Evolutionary conservation across 768 basidiomycete species (phyloP).

Genomic region (Tulasnella sp.): DNA sequence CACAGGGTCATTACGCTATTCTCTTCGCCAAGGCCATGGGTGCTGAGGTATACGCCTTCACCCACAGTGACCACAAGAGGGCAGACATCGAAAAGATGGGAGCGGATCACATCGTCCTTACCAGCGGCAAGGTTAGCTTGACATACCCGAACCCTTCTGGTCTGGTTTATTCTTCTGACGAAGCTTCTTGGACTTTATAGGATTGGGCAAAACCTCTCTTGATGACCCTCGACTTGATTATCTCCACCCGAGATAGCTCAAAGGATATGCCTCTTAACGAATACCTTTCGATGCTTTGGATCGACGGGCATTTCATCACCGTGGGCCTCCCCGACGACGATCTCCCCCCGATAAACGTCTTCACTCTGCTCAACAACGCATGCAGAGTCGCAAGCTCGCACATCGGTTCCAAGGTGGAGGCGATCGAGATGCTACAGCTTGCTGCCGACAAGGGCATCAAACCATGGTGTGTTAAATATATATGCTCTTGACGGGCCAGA

Average conservation of each 20-base stretch:
- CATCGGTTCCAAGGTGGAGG: conserved; percentile 51
- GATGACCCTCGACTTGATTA: conserved; percentile 32
- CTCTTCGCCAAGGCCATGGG: conserved; percentile 46
- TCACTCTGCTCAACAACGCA: conserved; percentile 28
- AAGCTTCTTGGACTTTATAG: not conserved
- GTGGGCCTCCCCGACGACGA: conserved; percentile 46
- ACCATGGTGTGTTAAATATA: conserved; percentile 31
- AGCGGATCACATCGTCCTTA: conserved; percentile 43
- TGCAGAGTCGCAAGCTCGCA: conserved; percentile 25
- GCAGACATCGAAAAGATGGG: conserved; percentile 50
- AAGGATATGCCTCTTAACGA: conserved; percentile 38
- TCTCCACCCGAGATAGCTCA: conserved; percentile 34
- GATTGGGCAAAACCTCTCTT: conserved; percentile 23
- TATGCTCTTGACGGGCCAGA: too few species aligned
- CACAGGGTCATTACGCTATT: conserved; percentile 30
- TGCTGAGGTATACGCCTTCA: conserved; percentile 47
- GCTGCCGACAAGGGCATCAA: conserved; percentile 44
- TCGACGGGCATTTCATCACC: conserved; percentile 46
- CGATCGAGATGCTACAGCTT: conserved; percentile 48
- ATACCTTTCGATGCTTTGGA: conserved; percentile 42
- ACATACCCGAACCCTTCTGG: not conserved
- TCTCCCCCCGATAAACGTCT: conserved; percentile 33
- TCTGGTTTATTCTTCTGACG: not conserved
- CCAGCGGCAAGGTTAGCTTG: conserved; percentile 27
- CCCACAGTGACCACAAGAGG: conserved; percentile 42